Evolutionary conservation across 306 rosid species (phyloP).

Genomic region (Citrullus mucosospermus): DNA sequence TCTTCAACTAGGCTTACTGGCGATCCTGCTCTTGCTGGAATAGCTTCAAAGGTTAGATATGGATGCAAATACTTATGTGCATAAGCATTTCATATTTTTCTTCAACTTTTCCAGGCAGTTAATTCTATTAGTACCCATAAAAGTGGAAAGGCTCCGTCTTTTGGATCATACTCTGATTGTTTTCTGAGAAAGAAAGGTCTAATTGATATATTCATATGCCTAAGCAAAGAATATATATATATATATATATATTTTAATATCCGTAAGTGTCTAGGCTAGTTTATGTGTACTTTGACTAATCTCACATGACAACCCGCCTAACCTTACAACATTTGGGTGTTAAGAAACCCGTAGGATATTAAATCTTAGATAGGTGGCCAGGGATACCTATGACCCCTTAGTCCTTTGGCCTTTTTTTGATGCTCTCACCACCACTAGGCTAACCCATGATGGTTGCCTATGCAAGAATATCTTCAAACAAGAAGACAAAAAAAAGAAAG

Average conservation of each 20-base stretch:
- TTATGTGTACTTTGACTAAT: no score
- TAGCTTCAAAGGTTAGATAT: constrained; percentile 47
- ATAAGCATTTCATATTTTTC: neutral
- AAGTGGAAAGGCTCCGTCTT: neutral
- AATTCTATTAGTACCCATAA: neutral
- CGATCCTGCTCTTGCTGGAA: constrained; percentile 45
- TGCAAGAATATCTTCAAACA: neutral
- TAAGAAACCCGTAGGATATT: no score
- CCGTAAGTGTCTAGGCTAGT: no score
- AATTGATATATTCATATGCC: neutral
- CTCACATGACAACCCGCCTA: no score
- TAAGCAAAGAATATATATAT: no score
- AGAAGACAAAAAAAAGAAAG: neutral
- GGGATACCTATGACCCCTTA: no score
- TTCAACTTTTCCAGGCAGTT: neutral
- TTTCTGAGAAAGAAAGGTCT: neutral
- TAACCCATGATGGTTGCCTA: neutral
- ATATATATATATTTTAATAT: no score
- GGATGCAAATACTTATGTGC: neutral
- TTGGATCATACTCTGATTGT: neutral
- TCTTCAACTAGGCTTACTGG: constrained; percentile 35
- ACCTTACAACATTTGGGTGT: no score
- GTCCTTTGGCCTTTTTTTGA: no score
- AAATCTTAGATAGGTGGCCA: no score
- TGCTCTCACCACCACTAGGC: no score